Percentiles rank a stretch among this genome's conserved stretches.
phyloP scores from a whole-genome alignment of 352 stramenopile species.

The Phytopythium oedochilum region DNA sequence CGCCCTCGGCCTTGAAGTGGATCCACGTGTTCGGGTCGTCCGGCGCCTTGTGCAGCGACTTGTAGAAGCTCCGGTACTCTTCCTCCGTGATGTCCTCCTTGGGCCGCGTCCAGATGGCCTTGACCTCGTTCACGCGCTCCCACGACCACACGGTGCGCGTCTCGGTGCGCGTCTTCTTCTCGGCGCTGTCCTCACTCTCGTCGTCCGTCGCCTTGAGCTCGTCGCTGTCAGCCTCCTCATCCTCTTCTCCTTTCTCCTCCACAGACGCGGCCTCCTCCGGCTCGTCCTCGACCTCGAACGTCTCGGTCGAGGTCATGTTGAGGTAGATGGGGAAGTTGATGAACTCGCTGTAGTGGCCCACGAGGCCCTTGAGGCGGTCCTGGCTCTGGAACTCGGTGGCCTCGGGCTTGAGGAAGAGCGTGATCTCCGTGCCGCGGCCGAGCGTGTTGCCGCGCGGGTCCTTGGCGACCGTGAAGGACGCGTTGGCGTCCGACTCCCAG shows the following conservation, averaged over 20 bases:
- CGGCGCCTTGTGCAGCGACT: constrained; percentile 89
- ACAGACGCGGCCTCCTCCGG: constrained; percentile 57
- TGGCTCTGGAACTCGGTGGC: constrained; percentile 95
- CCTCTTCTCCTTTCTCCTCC: constrained; percentile 54
- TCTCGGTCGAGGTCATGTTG: constrained; percentile 91
- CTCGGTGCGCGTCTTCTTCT: constrained; percentile 87
- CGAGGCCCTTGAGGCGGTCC: constrained; percentile 92
- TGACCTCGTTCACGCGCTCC: constrained; percentile 96
- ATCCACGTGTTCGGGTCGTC: constrained; percentile 94
- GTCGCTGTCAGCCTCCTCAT: constrained; percentile 35
- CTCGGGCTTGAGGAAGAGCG: constrained; percentile 98
- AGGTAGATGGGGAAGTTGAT: constrained; percentile 99
- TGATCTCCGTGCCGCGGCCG: constrained; percentile 97
- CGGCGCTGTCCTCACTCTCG: constrained; percentile 40
- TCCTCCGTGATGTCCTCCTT: constrained; percentile 97
- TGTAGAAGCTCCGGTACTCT: constrained; percentile 99
- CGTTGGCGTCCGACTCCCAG: constrained; percentile 97
- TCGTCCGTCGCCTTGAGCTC: constrained; percentile 85
- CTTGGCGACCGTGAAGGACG: constrained; percentile 94
- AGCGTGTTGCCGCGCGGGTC: constrained; percentile 96
- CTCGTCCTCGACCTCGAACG: constrained; percentile 86
- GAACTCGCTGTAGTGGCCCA: constrained; percentile 99
- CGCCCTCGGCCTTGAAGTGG: constrained; percentile 99
- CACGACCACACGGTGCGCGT: constrained; percentile 94
- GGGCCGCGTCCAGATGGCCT: constrained; percentile 97